A percentile compares a stretch with the other conserved stretches of the same genome.
Evolutionary conservation across 1,284 basidiomycete species (phyloP).

Genomic region (Sporisorium reilianum): DNA sequence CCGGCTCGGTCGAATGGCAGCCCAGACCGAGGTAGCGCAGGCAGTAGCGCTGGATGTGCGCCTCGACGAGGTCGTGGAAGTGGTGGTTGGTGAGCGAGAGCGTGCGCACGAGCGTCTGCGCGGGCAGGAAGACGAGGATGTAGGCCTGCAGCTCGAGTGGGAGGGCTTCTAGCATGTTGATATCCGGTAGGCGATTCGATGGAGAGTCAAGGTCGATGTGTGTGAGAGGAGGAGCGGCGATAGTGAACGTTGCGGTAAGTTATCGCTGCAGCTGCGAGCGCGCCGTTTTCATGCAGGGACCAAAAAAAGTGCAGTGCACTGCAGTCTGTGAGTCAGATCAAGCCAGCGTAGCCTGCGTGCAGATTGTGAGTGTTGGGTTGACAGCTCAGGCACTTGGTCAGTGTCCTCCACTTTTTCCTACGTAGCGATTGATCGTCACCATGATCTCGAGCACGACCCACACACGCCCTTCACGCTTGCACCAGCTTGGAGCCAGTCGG

Average conservation of each 20-base stretch:
- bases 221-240: no score
- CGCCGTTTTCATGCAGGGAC: slow-evolving; percentile 28
- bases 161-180: slow-evolving; percentile 33
- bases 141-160: slow-evolving; percentile 53
- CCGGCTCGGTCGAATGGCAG: slow-evolving; percentile 10
- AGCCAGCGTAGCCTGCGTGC: slow-evolving; percentile 20
- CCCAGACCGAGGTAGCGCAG: slow-evolving; percentile 35
- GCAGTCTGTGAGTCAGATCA: no score
- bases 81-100: slow-evolving; percentile 48
- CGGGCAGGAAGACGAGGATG: slow-evolving; percentile 49
- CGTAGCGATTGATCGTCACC: neutral
- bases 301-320: slow-evolving; percentile 5
- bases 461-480: neutral
- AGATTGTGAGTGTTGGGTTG: neutral
- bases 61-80: slow-evolving; percentile 47
- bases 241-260: no score
- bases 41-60: slow-evolving; percentile 48
- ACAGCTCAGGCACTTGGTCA: neutral
- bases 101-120: slow-evolving; percentile 37
- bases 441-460: neutral
- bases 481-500: neutral
- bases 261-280: neutral
- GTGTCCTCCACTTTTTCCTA: slow-evolving; percentile 21
- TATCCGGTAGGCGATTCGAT: neutral
- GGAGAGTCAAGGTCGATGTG: neutral